phyloP scores from a whole-genome alignment of 179 eudicot species.

The Pouteria campechiana region DNA sequence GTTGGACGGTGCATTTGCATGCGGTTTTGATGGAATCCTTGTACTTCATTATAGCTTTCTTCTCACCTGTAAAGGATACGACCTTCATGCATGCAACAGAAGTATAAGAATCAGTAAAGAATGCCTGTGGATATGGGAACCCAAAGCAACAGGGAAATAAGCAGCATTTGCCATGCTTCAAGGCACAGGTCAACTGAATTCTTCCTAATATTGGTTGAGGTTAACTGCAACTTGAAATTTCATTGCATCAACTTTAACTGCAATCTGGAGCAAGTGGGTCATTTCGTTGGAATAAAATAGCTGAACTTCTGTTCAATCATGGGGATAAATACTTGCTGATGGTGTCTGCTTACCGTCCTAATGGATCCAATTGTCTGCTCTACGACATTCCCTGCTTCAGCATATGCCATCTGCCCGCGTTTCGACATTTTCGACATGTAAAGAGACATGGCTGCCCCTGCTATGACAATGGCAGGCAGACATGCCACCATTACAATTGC shows the following conservation, averaged over 20 bases:
- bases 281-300: too few relatives aligned
- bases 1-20: slow-evolving; percentile 30
- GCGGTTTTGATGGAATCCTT: slow-evolving; percentile 38
- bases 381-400: slow-evolving; percentile 76
- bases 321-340: too few relatives aligned
- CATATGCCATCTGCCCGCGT: slow-evolving; percentile 67
- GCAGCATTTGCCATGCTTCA: too few relatives aligned
- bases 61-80: slow-evolving; percentile 81
- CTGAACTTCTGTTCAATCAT: too few relatives aligned
- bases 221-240: too few relatives aligned
- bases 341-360: slow-evolving; percentile 70
- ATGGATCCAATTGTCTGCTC: slow-evolving; percentile 76
- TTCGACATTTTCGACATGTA: slow-evolving; percentile 52
- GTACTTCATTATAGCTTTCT: slow-evolving; percentile 43
- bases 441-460: slow-evolving; percentile 45
- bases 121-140: too few relatives aligned
- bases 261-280: too few relatives aligned
- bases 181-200: too few relatives aligned
- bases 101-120: neutral
- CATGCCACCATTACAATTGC: slow-evolving; percentile 46
- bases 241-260: too few relatives aligned
- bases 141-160: too few relatives aligned
- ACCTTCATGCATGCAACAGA: slow-evolving; percentile 33
- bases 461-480: slow-evolving; percentile 49
- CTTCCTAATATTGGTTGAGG: too few relatives aligned